Percentiles rank a stretch among this genome's conserved stretches.
Conservation (phyloP, 768 basidiomycete genomes). For the Suillus spraguei region DNA sequence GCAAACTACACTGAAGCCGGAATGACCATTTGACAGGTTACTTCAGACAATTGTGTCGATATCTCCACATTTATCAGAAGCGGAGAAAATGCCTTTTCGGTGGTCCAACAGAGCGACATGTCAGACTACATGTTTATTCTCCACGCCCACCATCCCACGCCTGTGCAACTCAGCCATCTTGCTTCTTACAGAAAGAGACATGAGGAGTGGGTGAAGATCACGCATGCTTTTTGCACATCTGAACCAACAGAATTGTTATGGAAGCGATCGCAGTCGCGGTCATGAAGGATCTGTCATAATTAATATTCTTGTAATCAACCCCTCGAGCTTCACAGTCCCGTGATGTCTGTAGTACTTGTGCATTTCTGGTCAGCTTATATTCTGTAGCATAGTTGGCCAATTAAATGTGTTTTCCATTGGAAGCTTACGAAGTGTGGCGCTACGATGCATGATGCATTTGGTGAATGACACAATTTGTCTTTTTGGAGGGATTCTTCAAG, state of each 20-base stretch:
- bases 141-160: conserved; percentile 52
- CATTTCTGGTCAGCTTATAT: not conserved
- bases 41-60: conserved; percentile 52
- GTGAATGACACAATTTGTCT: not conserved
- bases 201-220: conserved; percentile 25
- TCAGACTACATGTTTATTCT: conserved; percentile 49
- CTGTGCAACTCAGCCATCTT: conserved; percentile 40
- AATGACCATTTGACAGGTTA: conserved; percentile 36
- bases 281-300: not conserved
- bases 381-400: not conserved
- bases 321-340: not conserved
- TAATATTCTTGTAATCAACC: not conserved
- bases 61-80: conserved; percentile 44
- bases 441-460: not conserved
- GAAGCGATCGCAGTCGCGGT: not conserved
- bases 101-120: conserved; percentile 46
- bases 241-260: conserved; percentile 4
- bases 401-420: not conserved
- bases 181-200: conserved; percentile 14
- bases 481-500: not conserved
- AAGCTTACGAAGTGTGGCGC: not conserved
- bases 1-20: not conserved
- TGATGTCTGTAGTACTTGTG: not conserved
- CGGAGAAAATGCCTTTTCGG: conserved; percentile 46
- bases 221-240: conserved; percentile 20